These are phyloP conservation scores for Rhynchosporium secalis DNA, from an alignment of 2,329 filamentous ascomycete species.

Conservation along the genomic window DNA sequence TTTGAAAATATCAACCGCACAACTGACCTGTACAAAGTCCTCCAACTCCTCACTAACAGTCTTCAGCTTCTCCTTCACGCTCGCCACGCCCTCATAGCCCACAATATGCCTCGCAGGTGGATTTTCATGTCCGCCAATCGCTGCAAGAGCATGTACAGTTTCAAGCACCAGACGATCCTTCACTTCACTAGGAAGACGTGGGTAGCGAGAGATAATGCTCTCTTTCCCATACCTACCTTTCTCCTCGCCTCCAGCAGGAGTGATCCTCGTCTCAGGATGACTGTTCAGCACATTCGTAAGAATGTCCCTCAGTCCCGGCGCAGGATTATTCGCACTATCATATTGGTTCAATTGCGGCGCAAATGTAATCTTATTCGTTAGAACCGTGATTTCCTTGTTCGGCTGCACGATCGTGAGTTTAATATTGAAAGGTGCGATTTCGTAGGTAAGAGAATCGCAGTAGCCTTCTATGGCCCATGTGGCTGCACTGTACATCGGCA, in stretches of 20 bases:
- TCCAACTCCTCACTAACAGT: slow-evolving; percentile 95
- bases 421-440: slow-evolving; percentile 95
- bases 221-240: slow-evolving; percentile 26
- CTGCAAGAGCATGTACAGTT: slow-evolving; percentile 86
- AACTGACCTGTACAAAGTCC: slow-evolving; percentile 89
- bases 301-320: slow-evolving; percentile 81
- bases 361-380: slow-evolving; percentile 85
- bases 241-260: slow-evolving; percentile 25
- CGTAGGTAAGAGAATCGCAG: slow-evolving; percentile 92
- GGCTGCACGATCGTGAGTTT: slow-evolving; percentile 95
- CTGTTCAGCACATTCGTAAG: slow-evolving; percentile 76
- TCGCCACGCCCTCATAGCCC: slow-evolving; percentile 80
- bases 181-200: slow-evolving; percentile 66
- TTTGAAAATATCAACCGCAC: slow-evolving; percentile 39
- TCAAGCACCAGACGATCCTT: slow-evolving; percentile 78
- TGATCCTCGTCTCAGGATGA: slow-evolving; percentile 61
- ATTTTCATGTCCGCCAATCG: slow-evolving; percentile 94
- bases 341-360: slow-evolving; percentile 75
- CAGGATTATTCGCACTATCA: slow-evolving; percentile 67
- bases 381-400: slow-evolving; percentile 84
- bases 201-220: slow-evolving; percentile 65
- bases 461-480: slow-evolving; percentile 96
- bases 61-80: slow-evolving; percentile 94
- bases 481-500: slow-evolving; percentile 87
- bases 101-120: slow-evolving; percentile 93